Evolutionary conservation across 169 alveolate genomes (phyloP).

Genomic region (Plasmodium sp.): DNA sequence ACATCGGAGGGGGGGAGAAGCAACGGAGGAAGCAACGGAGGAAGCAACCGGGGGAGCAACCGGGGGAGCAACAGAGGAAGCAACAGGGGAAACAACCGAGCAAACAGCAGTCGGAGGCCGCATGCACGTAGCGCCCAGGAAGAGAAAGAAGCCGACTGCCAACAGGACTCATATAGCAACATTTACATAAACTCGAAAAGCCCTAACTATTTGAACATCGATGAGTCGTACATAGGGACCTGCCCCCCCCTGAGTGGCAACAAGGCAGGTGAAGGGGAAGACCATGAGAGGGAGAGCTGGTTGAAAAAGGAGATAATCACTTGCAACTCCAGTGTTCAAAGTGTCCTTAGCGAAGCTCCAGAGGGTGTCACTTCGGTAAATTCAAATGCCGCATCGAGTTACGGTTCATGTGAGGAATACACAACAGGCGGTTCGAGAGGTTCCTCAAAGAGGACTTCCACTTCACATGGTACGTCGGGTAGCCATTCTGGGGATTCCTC

Average conservation of each 20-base stretch:
- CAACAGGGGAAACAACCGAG: too few species aligned
- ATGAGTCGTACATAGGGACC: conserved; percentile 17
- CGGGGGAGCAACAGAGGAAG: background rate
- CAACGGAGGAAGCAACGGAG: background rate
- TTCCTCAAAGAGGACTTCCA: background rate
- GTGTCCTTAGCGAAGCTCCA: conserved; percentile 3
- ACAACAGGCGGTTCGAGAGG: background rate
- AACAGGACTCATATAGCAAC: background rate
- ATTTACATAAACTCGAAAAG: background rate
- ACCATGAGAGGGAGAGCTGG: background rate
- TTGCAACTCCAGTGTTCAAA: conserved; percentile 3
- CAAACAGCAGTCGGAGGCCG: background rate
- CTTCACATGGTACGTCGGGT: background rate
- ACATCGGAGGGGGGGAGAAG: background rate
- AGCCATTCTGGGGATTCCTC: background rate
- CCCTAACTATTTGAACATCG: background rate
- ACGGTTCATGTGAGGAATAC: background rate
- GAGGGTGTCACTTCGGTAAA: background rate
- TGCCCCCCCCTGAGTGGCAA: background rate
- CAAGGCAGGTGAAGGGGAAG: background rate
- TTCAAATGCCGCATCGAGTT: background rate
- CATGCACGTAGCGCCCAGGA: background rate
- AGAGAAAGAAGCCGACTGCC: background rate
- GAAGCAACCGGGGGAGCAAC: too few species aligned
- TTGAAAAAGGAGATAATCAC: background rate